Base-by-base conservation (phyloP, 306 rosid genomes). In the Macrotyloma uniflorum region DNA sequence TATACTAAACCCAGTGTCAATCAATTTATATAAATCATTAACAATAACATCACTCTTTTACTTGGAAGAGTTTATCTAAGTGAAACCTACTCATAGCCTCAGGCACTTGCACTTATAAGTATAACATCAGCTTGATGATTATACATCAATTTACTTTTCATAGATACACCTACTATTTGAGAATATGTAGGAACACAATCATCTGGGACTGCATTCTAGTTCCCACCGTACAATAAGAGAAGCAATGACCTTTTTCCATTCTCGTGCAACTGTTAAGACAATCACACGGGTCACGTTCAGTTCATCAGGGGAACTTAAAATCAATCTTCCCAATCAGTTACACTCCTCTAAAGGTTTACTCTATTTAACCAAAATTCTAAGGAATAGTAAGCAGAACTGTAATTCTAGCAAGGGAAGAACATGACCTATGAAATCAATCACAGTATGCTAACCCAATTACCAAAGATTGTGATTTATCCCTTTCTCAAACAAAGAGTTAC, bases 61-160 rank as follows among this genome's bases (percentile, higher is more conserved):
- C 40, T 35, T 2, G 54, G 45, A 32, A 79, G 26, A 61, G 16
- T 45, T 58, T 66, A 47, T 43, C 62, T 2, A 47, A 72, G 36
- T 26, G 14, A 63, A 72, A 79, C 66, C 57, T 70, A 23, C 24
- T 53, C 32, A 79, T 5, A 79, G 50, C 57, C 24, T 49, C 46
- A 20, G 10, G 7, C 45, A 19, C 53, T 53, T 58, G 9, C 13
- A 28, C 42, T 28, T 30, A 61, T 6, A 1, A 35, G 10, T 2
- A 36, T 36, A 45, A 58, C 16, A 78, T 55, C 47, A 68, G 47
- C 69, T 19, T 68, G 33, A 54, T 28, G 40, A 3, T 5, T 32
- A 78, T 11, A 53, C 58, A 38, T 14, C 46, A 67, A 38, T n/a
- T 30, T 55, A 14, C 18, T 76, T 47, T 64, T 36, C 66, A 49